Evolutionary conservation across 345 rosid species (phyloP), one percentile per base, ranked within the genome.

Genomic region (Melaleuca quinquenervia): DNA sequence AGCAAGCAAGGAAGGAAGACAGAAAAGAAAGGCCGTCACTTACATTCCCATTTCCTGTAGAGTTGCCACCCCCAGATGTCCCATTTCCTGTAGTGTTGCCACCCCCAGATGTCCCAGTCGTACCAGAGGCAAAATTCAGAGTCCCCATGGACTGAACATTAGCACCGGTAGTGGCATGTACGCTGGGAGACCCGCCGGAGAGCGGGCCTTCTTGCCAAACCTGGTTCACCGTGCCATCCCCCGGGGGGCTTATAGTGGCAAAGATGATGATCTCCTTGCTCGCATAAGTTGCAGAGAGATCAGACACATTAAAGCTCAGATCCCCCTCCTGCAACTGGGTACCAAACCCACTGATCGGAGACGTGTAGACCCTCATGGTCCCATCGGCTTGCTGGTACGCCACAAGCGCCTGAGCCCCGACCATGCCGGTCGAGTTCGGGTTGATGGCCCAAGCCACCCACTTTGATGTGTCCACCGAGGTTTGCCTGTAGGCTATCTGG

Each of bases 371-470:
- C 80, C 80, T 91, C 91, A 95, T 88, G 15, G 91, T 83, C 18
- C 98, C 98, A 56, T 94, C 88, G 18, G 90, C 21, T 54, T 89
- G 91, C 64, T 87, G 98, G 89, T 88, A 93, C 13, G 99, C 99
- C 74, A 97, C 93, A 22, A 97, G 91, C 56, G 99, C 94, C 86
- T 97, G 97, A 8, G 98, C 90, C 2, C 97, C 98, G 8, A 90
- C 88, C 99, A 97, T 97, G 54, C 94, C 95, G 0, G 89, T 86
- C 48, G 92, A 87, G 6, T 87, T 89, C 0, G 99, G 99, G 87
- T 97, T 97, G 58, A 97, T 89, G n/a, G 95, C 98, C 99, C 98
- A 97, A 11, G 96, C 95, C 51, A 94, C 93, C 99, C 98, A 96
- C 84, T 76, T 90, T 20, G 92, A 85, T 52, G 96, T 51, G 52